phyloP scores from a whole-genome alignment of 2,329 filamentous ascomycete genomes.

The Fusarium oligoseptatum region DNA sequence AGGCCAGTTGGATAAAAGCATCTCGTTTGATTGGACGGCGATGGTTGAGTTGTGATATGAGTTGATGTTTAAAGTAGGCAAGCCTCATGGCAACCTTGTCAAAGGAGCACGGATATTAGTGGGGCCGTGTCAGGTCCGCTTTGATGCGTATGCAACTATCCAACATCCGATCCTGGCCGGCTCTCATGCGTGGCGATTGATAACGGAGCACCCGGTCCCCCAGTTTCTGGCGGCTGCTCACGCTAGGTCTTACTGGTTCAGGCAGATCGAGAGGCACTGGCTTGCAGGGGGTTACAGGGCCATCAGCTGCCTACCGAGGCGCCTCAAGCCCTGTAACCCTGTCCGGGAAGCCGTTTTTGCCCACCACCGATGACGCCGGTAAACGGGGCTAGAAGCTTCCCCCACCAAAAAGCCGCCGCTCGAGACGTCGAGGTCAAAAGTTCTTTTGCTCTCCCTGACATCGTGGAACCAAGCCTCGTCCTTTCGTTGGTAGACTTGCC shows the following conservation, averaged over 20 bases:
- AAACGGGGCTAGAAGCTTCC: conserved; percentile 39
- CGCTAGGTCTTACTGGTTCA: conserved; percentile 42
- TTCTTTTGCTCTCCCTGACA: conserved; percentile 39
- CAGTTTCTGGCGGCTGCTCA: conserved; percentile 34
- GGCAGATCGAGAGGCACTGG: conserved; percentile 16
- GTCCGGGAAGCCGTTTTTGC: conserved; percentile 21
- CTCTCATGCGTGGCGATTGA: conserved; percentile 38
- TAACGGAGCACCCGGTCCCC: conserved; percentile 34
- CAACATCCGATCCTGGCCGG: conserved; percentile 19
- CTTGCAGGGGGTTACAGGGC: conserved; percentile 24
- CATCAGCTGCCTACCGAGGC: conserved; percentile 27
- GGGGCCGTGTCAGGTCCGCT: conserved; percentile 21
- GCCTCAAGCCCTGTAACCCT: conserved; percentile 32
- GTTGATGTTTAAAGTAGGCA: not conserved
- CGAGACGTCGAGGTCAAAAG: conserved; percentile 37
- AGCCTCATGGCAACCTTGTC: conserved; percentile 1
- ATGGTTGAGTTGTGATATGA: not conserved
- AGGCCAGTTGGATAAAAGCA: not conserved
- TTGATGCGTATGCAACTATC: conserved; percentile 44
- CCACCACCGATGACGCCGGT: conserved; percentile 41
- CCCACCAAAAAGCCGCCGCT: conserved; percentile 39
- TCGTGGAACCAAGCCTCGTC: conserved; percentile 39
- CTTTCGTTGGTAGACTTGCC: conserved; percentile 25
- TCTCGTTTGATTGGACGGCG: not conserved
- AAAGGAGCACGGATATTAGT: conserved; percentile 12